These are phyloP conservation scores for Athelia psychrophila DNA, from an alignment of 1,284 basidiomycete species.

Conservation along the genomic window DNA sequence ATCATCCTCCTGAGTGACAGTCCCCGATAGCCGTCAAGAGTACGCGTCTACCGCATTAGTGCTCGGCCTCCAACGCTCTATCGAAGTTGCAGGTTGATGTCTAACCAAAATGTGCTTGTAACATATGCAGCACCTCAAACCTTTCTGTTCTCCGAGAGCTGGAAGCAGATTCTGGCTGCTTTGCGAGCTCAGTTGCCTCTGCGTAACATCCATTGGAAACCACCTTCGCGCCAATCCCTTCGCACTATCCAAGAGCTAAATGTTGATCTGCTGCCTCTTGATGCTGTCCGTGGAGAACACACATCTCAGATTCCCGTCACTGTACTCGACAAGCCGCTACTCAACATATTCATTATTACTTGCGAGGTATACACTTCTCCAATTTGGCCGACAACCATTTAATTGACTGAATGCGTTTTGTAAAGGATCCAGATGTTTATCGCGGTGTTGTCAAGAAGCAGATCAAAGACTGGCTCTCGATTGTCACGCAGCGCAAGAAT, in stretches of 20 bases:
- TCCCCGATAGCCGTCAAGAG: background rate
- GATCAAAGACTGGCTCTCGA: conserved; percentile 87
- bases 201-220: conserved; percentile 90
- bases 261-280: conserved; percentile 69
- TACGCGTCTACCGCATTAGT: too few relatives aligned
- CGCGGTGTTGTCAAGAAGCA: conserved; percentile 76
- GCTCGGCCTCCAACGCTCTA: too few relatives aligned
- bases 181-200: conserved; percentile 78
- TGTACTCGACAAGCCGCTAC: conserved; percentile 80
- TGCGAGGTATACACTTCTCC: conserved; percentile 68
- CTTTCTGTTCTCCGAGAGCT: conserved; percentile 65
- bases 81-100: conserved; percentile 17
- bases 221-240: conserved; percentile 61
- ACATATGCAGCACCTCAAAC: conserved; percentile 64
- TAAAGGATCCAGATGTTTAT: conserved; percentile 78
- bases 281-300: conserved; percentile 68
- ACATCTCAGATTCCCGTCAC: conserved; percentile 76
- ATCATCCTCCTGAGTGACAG: background rate
- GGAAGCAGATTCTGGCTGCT: conserved; percentile 66
- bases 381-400: conserved; percentile 10
- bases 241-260: conserved; percentile 88
- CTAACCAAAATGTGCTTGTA: conserved; percentile 47
- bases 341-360: conserved; percentile 82
- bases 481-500: conserved; percentile 66
- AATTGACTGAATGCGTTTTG: conserved; percentile 7